Evolutionary conservation across 306 rosid species (phyloP).

Genomic region (Acacia melanoxylon): DNA sequence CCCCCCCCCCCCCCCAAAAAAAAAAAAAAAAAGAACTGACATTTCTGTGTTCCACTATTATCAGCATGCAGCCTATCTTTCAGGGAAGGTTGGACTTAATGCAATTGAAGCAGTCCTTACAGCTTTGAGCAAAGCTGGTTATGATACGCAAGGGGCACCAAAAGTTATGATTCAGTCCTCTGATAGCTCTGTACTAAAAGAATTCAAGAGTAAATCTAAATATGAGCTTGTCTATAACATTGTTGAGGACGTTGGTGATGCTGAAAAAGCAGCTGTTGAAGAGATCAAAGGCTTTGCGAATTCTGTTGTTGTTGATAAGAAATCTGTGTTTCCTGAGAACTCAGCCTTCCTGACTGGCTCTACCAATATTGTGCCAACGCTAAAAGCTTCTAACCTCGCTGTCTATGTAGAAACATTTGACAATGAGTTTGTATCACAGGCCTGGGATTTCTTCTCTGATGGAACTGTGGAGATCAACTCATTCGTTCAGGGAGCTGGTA

Average conservation of each 20-base stretch:
- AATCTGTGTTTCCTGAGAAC: slow-evolving; percentile 43
- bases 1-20: too few relatives aligned
- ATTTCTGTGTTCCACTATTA: slow-evolving; percentile 21
- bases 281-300: slow-evolving; percentile 67
- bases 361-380: slow-evolving; percentile 44
- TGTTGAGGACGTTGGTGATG: slow-evolving; percentile 48
- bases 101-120: slow-evolving; percentile 55
- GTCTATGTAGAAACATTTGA: slow-evolving; percentile 70
- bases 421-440: slow-evolving; percentile 83
- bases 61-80: slow-evolving; percentile 87
- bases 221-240: slow-evolving; percentile 74
- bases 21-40: not conserved
- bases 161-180: slow-evolving; percentile 76
- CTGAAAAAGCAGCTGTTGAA: slow-evolving; percentile 35
- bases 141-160: slow-evolving; percentile 43
- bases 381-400: slow-evolving; percentile 51
- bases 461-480: slow-evolving; percentile 78
- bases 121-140: slow-evolving; percentile 63
- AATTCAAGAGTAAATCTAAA: slow-evolving; percentile 50
- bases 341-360: slow-evolving; percentile 8
- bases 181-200: slow-evolving; percentile 61
- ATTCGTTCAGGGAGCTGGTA: slow-evolving; percentile 30
- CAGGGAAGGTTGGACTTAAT: slow-evolving; percentile 40
- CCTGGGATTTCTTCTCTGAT: slow-evolving; percentile 91
- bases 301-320: slow-evolving; percentile 65